These are phyloP conservation scores for Aureobasidium sp. DNA, from an alignment of 2,329 filamentous ascomycete species.

Conservation along the genomic window DNA sequence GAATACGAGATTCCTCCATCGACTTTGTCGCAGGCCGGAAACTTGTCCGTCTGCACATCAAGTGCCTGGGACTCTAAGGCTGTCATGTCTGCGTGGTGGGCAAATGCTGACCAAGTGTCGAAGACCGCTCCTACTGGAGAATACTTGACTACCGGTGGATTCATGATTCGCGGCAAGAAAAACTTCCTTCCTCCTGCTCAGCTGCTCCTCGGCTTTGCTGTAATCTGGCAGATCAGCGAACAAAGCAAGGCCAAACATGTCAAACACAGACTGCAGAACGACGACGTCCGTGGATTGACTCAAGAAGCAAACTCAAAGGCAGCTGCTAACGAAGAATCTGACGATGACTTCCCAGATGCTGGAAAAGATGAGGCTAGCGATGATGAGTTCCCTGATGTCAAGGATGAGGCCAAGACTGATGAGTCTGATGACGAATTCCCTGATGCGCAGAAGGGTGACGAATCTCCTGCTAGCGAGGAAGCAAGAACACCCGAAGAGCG, in stretches of 20 bases:
- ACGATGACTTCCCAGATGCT: conserved; percentile 21
- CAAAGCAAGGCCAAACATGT: conserved; percentile 75
- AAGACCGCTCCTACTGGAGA: conserved; percentile 77
- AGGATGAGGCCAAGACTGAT: conserved; percentile 30
- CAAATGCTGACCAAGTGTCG: conserved; percentile 79
- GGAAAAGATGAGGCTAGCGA: conserved; percentile 26
- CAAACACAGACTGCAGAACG: conserved; percentile 59
- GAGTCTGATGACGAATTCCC: conserved; percentile 40
- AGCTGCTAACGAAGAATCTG: conserved; percentile 19
- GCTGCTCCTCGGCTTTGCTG: conserved; percentile 76
- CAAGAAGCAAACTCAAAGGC: conserved; percentile 16
- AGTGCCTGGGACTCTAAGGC: conserved; percentile 95
- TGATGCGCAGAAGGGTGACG: conserved; percentile 27
- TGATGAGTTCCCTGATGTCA: conserved; percentile 20
- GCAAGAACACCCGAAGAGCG: conserved; percentile 10
- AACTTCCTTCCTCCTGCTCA: conserved; percentile 86
- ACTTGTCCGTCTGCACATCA: conserved; percentile 75
- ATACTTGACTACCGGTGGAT: conserved; percentile 69
- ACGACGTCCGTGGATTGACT: conserved; percentile 21
- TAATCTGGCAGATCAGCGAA: conserved; percentile 83
- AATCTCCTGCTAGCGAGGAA: conserved; percentile 18
- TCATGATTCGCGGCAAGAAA: conserved; percentile 78
- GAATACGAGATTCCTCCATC: conserved; percentile 86
- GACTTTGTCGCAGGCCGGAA: conserved; percentile 84
- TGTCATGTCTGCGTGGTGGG: conserved; percentile 95